Percentiles rank a stretch among this genome's conserved stretches.
Conservation (phyloP, 768 basidiomycete genomes). For the Cyathus striatus region DNA sequence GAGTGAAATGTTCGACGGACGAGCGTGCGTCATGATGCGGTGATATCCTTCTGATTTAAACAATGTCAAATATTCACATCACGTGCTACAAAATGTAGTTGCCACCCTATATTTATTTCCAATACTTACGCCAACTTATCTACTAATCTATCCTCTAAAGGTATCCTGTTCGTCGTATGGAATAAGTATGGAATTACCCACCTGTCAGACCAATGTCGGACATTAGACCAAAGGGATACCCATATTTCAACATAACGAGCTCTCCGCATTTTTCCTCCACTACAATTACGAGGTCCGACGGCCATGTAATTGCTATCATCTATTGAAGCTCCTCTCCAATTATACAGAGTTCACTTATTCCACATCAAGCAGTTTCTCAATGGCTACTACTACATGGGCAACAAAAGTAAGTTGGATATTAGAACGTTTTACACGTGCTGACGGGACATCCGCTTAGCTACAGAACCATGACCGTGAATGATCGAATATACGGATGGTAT, state of each 20-base stretch:
- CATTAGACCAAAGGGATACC: constrained; percentile 31
- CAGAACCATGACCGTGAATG: constrained; percentile 32
- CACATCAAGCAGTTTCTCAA: constrained; percentile 28
- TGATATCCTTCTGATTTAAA: too few species aligned
- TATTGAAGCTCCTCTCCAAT: constrained; percentile 32
- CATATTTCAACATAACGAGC: constrained; percentile 34
- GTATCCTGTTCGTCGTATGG: too few species aligned
- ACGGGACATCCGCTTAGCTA: constrained; percentile 14
- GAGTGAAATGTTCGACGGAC: too few species aligned
- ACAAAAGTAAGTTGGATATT: constrained; percentile 24
- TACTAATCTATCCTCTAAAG: too few species aligned
- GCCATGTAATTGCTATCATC: constrained; percentile 31
- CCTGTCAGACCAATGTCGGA: too few species aligned
- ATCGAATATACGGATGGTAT: constrained; percentile 36
- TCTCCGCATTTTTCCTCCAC: constrained; percentile 29
- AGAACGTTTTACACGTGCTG: background rate
- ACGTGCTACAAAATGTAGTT: too few species aligned
- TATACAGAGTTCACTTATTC: constrained; percentile 30
- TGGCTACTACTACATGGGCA: constrained; percentile 41
- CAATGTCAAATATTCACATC: too few species aligned
- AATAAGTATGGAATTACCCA: too few species aligned
- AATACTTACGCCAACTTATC: too few species aligned
- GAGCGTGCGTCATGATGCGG: too few species aligned
- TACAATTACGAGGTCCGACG: constrained; percentile 29
- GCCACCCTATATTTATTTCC: too few species aligned